Base-by-base conservation (phyloP, 176 grass and related monocot species). In the Carex scoparia region DNA sequence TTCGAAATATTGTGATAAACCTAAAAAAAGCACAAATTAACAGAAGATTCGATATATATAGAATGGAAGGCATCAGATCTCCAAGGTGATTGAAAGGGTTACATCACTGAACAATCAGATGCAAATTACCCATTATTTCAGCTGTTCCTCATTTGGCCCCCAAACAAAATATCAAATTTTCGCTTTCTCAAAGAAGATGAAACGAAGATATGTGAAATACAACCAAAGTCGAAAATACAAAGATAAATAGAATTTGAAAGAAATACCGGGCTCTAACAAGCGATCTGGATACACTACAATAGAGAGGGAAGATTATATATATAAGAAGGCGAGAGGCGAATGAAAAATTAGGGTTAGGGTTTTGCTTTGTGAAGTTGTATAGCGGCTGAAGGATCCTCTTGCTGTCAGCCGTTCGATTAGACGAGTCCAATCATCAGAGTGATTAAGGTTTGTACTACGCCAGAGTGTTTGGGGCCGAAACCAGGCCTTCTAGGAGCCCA, bases 71-170 rank as follows among this genome's bases (percentile, higher is more conserved):
- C 61, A 80, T 86, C 85, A 80, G 75, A 86, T 86, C 85, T 86
- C 85, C 85, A 86, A 86, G 75, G 73, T 80, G 85, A 86, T 81
- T 69, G 77, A 46, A 86, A 86, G 40, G 85, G 75, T 86, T 65
- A 37, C 85, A 86, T 86, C 85, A 86, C 75, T 27, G 85, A 11
- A 55, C 75, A 67, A 65, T 86, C 85, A 81, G 85, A 81, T 72
- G 61, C 85, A 86, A 86, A 86, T 86, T 86, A 86, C 84, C 84
- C 84, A 86, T 86, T 86, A 55, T 77, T 86, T 79, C 40, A 77
- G 23, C 40, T 54, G 75, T 79, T 86, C 85, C 74, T 81, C 85
- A 55, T 86, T 66, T 79, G 74, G 75, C 74, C 69, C 19, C 19
- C 10, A 27, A 27, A 56, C 8, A 83, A 67, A 35, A 61, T 1